Evolutionary conservation across 1,284 basidiomycete genomes (phyloP), one percentile per base, ranked within the genome.

Genomic region (Sporisorium exsertum): DNA sequence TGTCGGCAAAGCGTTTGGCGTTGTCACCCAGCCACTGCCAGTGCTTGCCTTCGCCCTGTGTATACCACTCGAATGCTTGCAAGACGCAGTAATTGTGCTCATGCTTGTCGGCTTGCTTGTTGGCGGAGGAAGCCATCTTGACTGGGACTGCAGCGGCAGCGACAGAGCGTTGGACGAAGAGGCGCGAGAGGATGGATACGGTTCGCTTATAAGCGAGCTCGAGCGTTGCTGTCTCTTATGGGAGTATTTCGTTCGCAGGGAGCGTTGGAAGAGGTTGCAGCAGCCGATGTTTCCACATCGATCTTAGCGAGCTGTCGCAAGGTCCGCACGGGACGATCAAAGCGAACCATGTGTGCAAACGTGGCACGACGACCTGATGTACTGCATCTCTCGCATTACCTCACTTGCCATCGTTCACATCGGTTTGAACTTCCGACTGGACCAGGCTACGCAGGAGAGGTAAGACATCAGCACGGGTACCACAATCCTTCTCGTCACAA

Each of bases 1-100:
- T 89, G 35, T 89, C 88, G 9, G 90, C 90, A 24, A 97, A 89
- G 37, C 86, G 87, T 27, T 92, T 90, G 18, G 92, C 87, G 81
- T 95, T 91, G 10, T 84, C 82, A 80, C 92, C 90, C 54, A 95
- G 90, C 86, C 93, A 91, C 77, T 90, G 89, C 93, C 94, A 97
- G 89, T 93, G 87, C 89, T 86, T 85, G 29, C 88, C 61, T 85
- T 87, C 50, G 87, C 88, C 81, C 89, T 88, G 45, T 85, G 85
- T 58, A 89, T 88, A 75, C 82, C 84, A 72, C 54, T 80, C 78
- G 62, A 78, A 80, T 33, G 77, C 78, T 29, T 80, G 78, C 72
- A 78, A 59, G 67, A 77, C 73, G 58, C 72, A 78, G 60, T 72
- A 75, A 63, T 80, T 80, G 61, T 70, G 77, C 62, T 72, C 69